Evolutionary conservation across 371 early-diverging fungal species (phyloP), one percentile per base, ranked within the genome.

Genomic region (Mortierella sp.): DNA sequence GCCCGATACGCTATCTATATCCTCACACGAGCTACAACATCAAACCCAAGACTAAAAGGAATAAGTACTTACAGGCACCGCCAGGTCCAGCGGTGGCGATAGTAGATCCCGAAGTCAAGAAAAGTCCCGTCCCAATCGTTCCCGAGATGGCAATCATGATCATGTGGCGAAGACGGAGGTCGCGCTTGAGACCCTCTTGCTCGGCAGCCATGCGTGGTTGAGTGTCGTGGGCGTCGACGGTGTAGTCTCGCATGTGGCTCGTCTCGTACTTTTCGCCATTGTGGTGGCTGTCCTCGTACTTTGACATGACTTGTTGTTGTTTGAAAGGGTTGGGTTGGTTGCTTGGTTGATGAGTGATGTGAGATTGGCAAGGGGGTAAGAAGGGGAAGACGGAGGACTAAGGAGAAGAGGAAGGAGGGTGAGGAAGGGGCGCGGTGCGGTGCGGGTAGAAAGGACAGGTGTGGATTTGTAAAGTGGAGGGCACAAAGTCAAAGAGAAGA

Each of bases 61-160:
- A 31, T 16, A 57, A 28, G 0, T 16, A 48, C 74, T 74, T 71
- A 79, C 79, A 88, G 1, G 94, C 92, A 74, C 97, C 96, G 74
- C 90, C 89, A 37, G 97, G 96, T 8, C 97, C 97, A 50, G 95
- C 96, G 0, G 81, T 82, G 4, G 91, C 89, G 51, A 97, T 92
- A 19, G 93, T 91, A 53, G 86, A 82, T 53, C 96, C 97, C 75
- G 96, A 95, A 37, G 92, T 95, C 76, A 96, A 88, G 85, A 96
- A 97, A 16, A 97, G 88, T 69, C 97, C 97, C 34, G 96, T 97
- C 73, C 95, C 95, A 59, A 95, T 93, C 0, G 94, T 94, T 73
- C 95, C 95, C 46, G 94, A 94, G 71, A 95, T 85, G 50, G 95
- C 93, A 70, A 96, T 96, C 96, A 96, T 96, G 57, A 92, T 89